Conservation (phyloP, 2,329 filamentous ascomycete genomes). For the Exophiala oligosperma region DNA sequence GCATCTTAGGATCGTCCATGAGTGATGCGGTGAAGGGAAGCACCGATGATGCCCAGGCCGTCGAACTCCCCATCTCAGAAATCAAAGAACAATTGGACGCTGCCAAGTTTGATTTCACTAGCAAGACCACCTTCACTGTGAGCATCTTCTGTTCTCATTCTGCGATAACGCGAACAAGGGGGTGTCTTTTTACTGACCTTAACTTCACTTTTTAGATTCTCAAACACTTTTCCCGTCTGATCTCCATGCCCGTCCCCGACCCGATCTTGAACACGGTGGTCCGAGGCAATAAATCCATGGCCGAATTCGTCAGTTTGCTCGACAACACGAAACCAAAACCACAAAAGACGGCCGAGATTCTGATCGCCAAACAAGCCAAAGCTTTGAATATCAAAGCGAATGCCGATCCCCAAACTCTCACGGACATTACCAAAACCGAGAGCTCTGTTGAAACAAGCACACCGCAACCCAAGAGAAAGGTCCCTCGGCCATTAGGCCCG, state of each 20-base stretch:
- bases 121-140: slow-evolving; percentile 69
- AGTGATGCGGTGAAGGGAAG: not conserved
- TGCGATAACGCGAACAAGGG: not conserved
- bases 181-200: slow-evolving; percentile 13
- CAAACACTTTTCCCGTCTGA: slow-evolving; percentile 79
- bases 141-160: slow-evolving; percentile 30
- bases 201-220: slow-evolving; percentile 58
- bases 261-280: slow-evolving; percentile 59
- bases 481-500: slow-evolving; percentile 18
- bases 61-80: slow-evolving; percentile 30
- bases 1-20: not conserved
- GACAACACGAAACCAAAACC: slow-evolving; percentile 52
- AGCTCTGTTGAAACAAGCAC: not conserved
- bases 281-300: slow-evolving; percentile 55
- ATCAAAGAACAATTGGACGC: slow-evolving; percentile 37
- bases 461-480: slow-evolving; percentile 1
- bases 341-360: slow-evolving; percentile 36
- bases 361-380: slow-evolving; percentile 17
- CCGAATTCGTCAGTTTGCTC: slow-evolving; percentile 43
- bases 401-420: not conserved
- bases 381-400: slow-evolving; percentile 5
- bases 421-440: not conserved
- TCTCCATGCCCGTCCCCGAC: slow-evolving; percentile 75
- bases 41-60: slow-evolving; percentile 15
- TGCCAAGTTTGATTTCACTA: slow-evolving; percentile 54